Evolutionary conservation across 2,329 filamentous ascomycete species (phyloP).

Genomic region (Scleromitrula shiraiana): DNA sequence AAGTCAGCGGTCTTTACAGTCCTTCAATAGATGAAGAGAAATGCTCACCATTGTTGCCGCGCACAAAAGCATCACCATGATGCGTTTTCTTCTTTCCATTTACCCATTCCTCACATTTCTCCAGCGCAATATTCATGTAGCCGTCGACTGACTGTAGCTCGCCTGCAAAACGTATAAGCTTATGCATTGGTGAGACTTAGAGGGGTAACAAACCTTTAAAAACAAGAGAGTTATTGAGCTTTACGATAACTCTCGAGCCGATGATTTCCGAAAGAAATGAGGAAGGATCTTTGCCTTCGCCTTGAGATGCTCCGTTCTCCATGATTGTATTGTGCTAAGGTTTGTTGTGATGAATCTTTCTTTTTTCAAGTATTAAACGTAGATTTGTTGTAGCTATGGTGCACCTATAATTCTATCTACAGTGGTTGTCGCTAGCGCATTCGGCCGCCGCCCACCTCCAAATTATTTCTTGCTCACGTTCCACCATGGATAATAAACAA

Average conservation of each 20-base stretch:
- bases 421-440: no score
- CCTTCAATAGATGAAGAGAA: not conserved
- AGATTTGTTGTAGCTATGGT: not conserved
- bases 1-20: not conserved
- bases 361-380: not conserved
- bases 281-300: slow-evolving; percentile 84
- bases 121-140: slow-evolving; percentile 99
- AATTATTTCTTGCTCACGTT: not conserved
- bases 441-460: not conserved
- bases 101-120: slow-evolving; percentile 89
- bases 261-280: slow-evolving; percentile 92
- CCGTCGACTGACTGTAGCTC: slow-evolving; percentile 95
- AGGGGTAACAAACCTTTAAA: slow-evolving; percentile 68
- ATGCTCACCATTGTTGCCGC: slow-evolving; percentile 81
- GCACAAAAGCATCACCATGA: slow-evolving; percentile 91
- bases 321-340: slow-evolving; percentile 36
- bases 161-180: slow-evolving; percentile 42
- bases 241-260: slow-evolving; percentile 87
- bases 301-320: slow-evolving; percentile 62
- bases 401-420: no score
- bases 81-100: slow-evolving; percentile 73
- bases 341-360: not conserved
- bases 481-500: no score
- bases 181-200: slow-evolving; percentile 13
- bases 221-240: slow-evolving; percentile 96